phyloP scores from a whole-genome alignment of 352 stramenopile species.

The Pythium aquatile region DNA sequence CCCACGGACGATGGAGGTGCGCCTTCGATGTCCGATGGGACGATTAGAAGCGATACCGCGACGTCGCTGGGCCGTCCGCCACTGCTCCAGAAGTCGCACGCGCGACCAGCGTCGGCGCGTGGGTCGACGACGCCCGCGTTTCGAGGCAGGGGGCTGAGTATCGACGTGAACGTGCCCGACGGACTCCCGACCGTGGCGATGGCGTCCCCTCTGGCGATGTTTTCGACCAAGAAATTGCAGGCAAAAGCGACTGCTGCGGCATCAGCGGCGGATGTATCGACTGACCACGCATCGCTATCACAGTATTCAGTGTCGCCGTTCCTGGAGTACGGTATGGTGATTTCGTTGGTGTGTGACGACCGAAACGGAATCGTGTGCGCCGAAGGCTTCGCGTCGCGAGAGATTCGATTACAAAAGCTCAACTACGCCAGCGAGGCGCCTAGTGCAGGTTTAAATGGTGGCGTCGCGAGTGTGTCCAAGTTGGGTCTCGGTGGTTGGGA shows the following conservation, averaged over 20 bases:
- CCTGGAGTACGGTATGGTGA: constrained; percentile 69
- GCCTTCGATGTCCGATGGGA: not conserved
- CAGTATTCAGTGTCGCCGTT: constrained; percentile 40
- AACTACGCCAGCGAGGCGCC: constrained; percentile 27
- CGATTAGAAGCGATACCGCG: not conserved
- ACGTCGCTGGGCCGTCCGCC: not conserved
- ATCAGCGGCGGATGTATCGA: constrained; percentile 35
- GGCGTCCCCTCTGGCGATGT: constrained; percentile 46
- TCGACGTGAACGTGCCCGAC: constrained; percentile 45
- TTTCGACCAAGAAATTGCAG: constrained; percentile 40
- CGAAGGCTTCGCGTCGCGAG: constrained; percentile 54
- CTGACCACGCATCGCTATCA: constrained; percentile 27
- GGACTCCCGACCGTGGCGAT: constrained; percentile 26
- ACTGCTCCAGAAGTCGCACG: constrained; percentile 4
- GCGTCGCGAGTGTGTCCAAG: constrained; percentile 19
- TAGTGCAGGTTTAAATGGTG: not conserved
- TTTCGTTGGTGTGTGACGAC: constrained; percentile 62
- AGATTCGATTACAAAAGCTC: constrained; percentile 57
- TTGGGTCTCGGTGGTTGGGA: constrained; percentile 48
- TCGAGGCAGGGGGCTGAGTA: constrained; percentile 31
- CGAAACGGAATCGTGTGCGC: constrained; percentile 48
- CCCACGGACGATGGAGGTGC: not conserved
- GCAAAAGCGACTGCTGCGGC: constrained; percentile 33
- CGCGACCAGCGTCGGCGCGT: constrained; percentile 12
- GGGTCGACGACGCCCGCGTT: constrained; percentile 21